Percentiles rank a stretch among this genome's conserved stretches.
Conservation (phyloP, 2,329 filamentous ascomycete species). For the Magnaporthiopsis rhizophila region DNA sequence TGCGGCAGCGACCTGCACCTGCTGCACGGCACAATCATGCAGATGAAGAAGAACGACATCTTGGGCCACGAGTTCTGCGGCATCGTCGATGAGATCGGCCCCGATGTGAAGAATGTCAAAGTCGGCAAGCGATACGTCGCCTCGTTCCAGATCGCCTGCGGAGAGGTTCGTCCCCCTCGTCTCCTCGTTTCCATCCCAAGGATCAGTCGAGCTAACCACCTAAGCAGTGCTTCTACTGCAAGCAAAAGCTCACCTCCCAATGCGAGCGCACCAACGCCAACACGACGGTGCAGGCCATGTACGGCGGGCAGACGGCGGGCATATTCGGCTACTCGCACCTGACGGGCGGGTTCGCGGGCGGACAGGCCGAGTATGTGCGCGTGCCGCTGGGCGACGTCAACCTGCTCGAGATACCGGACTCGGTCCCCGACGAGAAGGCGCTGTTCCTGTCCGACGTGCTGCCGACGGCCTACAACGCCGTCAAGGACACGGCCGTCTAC, state of each 20-base stretch:
- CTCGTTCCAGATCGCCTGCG: slow-evolving; percentile 76
- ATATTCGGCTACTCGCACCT: slow-evolving; percentile 72
- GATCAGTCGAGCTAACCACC: neutral
- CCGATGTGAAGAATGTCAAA: slow-evolving; percentile 43
- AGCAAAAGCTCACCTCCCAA: slow-evolving; percentile 68
- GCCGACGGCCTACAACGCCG: slow-evolving; percentile 70
- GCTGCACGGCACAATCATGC: slow-evolving; percentile 45
- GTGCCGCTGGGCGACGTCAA: slow-evolving; percentile 78
- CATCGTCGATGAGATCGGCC: slow-evolving; percentile 47
- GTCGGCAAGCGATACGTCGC: slow-evolving; percentile 68
- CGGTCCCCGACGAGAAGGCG: slow-evolving; percentile 74
- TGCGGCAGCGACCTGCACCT: slow-evolving; percentile 53
- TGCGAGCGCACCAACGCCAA: slow-evolving; percentile 77
- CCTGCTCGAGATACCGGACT: slow-evolving; percentile 67
- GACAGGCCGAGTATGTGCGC: slow-evolving; percentile 79
- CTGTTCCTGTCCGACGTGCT: slow-evolving; percentile 78
- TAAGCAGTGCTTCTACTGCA: slow-evolving; percentile 63
- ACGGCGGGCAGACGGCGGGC: slow-evolving; percentile 67
- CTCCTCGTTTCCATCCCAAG: too few species aligned
- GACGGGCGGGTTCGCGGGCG: slow-evolving; percentile 79
- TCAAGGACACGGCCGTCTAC: slow-evolving; percentile 77
- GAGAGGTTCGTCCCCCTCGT: slow-evolving; percentile 22
- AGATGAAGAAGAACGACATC: slow-evolving; percentile 58
- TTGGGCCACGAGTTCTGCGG: slow-evolving; percentile 57
- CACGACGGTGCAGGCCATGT: slow-evolving; percentile 63